Evolutionary conservation across 2,329 filamentous ascomycete species (phyloP).

Genomic region (Corinectria fuckeliana): DNA sequence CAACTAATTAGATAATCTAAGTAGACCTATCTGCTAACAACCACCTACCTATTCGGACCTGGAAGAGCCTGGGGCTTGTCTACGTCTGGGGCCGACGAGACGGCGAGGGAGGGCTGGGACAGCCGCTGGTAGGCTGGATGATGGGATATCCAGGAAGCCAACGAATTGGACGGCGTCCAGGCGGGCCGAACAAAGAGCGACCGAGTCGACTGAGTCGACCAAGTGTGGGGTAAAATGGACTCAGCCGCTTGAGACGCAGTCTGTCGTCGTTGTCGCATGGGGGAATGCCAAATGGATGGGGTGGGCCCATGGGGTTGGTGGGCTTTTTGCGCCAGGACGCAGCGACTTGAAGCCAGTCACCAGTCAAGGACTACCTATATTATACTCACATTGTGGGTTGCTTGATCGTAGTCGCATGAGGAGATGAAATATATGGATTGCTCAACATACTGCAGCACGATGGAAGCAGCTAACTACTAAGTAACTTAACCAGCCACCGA

Average conservation of each 20-base stretch:
- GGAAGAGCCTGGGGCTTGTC: constrained; percentile 16
- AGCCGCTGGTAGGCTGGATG: constrained; percentile 10
- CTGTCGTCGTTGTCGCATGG: neutral
- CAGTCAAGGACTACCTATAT: neutral
- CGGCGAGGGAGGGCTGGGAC: constrained; percentile 16
- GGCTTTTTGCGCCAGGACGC: constrained; percentile 8
- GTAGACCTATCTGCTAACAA: too few relatives aligned
- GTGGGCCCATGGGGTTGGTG: neutral
- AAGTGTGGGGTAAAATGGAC: constrained; percentile 15
- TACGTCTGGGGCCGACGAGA: constrained; percentile 3
- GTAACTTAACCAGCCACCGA: too few relatives aligned
- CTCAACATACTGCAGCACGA: too few relatives aligned
- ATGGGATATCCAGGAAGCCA: constrained; percentile 4
- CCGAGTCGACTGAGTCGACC: neutral
- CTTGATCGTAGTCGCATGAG: too few relatives aligned
- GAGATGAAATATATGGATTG: too few relatives aligned
- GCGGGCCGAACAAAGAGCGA: neutral
- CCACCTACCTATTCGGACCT: constrained; percentile 16
- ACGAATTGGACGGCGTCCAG: constrained; percentile 9
- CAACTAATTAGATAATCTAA: too few relatives aligned
- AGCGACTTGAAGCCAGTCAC: neutral
- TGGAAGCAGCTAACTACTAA: too few relatives aligned
- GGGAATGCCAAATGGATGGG: neutral
- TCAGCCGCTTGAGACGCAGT: neutral
- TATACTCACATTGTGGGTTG: neutral